Conservation (phyloP, 352 stramenopile species). For the Plasmopara halstedii region DNA sequence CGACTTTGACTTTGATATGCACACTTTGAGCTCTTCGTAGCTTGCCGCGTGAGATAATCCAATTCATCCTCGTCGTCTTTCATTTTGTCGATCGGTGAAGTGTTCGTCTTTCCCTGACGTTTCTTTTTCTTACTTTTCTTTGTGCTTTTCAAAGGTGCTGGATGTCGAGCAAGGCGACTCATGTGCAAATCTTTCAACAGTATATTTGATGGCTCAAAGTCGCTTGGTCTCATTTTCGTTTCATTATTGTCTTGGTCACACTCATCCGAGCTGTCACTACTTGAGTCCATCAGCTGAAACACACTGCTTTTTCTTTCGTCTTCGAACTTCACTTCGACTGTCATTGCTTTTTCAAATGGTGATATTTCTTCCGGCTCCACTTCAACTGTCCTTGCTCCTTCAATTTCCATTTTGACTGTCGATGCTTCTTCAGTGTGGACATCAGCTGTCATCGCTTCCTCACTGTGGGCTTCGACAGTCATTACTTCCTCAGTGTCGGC, state of each 20-base stretch:
- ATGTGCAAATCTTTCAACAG: conserved; percentile 60
- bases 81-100: no score
- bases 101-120: conserved; percentile 6
- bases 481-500: no score
- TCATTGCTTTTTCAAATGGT: no score
- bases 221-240: not conserved
- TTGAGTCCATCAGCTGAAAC: conserved; percentile 37
- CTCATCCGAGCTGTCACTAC: conserved; percentile 26
- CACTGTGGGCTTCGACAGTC: no score
- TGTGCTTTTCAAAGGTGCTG: conserved; percentile 31
- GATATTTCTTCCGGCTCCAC: not conserved
- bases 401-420: no score
- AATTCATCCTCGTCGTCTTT: conserved; percentile 58
- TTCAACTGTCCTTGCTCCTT: no score
- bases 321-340: conserved; percentile 19
- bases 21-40: conserved; percentile 42
- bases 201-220: conserved; percentile 23
- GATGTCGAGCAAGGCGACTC: conserved; percentile 45
- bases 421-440: no score
- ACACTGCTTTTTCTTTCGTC: conserved; percentile 22
- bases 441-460: no score
- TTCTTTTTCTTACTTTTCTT: conserved; percentile 54
- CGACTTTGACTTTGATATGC: conserved; percentile 33
- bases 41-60: conserved; percentile 61
- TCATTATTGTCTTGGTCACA: conserved; percentile 17